Base-by-base conservation (phyloP, 768 basidiomycete genomes). In the Candolleomyces aberdarensis region DNA sequence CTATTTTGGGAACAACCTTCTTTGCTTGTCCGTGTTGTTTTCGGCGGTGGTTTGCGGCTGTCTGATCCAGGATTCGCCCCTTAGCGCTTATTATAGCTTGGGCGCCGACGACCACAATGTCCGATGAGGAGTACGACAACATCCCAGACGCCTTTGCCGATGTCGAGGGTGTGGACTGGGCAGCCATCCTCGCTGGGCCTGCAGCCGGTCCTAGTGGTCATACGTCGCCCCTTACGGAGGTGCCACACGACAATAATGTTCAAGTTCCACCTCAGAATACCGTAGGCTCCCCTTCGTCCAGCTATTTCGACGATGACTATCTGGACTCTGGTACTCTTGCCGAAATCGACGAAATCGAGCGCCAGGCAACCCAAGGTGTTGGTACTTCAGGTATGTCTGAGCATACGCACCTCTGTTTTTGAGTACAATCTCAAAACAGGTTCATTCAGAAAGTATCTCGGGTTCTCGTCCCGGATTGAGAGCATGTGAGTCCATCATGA, bases 101-200 rank as follows among this genome's bases (percentile, higher is more conserved):
- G 14, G 51, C 51, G 51, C 48, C 49, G 22, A 8, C 41, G 31
- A 19, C 41, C 39, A 51, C 44, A 57, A 76, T 77, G 73, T 75
- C 76, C 31, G 75, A 75, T 58, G 83, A 87, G 65, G 80, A 85
- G 58, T 89, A 82, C 59, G 83, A 83, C 64, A 65, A 70, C 56
- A 60, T 85, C 36, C 80, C 79, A 0, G 86, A 87, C 65, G 79
- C 81, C 22, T 83, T 86, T 60, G 78, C 78, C 3, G 79, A 78
- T 15, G 49, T 85, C 20, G 76, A 80, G 63, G 82, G 80, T 61
- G 76, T 83, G 29, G 76, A 83, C 65, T 83, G 82, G 80, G 72
- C 73, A 6, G 59, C 64, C 14, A 48, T 83, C 14, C 70, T 80
- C 3, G 65, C 70, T 32, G 62, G 57, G 31, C 66, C 70, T 9